Conservation (phyloP, 2,329 filamentous ascomycete genomes). For the Alternaria burnsii region DNA sequence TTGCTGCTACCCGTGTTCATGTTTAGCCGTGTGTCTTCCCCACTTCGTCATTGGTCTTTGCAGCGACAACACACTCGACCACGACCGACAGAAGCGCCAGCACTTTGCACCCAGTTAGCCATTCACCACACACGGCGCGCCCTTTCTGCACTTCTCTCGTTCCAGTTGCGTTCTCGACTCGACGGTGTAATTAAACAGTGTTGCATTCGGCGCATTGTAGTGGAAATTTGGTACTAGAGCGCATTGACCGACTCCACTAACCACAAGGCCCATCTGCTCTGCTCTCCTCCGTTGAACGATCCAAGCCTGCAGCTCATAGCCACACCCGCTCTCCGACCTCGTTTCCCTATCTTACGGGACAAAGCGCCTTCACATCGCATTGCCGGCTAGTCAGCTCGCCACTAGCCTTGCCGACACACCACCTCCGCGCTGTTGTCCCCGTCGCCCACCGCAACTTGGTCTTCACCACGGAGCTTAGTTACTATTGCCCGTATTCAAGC, state of each 20-base stretch:
- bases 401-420: conserved; percentile 28
- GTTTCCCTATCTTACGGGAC: conserved; percentile 1
- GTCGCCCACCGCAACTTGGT: conserved; percentile 11
- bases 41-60: conserved; percentile 42
- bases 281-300: conserved; percentile 9
- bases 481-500: conserved; percentile 20
- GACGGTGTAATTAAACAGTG: conserved; percentile 28
- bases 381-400: conserved; percentile 10
- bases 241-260: conserved; percentile 44
- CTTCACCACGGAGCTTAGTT: conserved; percentile 10
- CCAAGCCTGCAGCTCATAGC: conserved; percentile 4
- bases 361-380: conserved; percentile 5
- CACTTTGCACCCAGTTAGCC: conserved; percentile 29
- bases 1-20: conserved; percentile 25
- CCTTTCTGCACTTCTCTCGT: conserved; percentile 14
- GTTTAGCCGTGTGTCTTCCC: conserved; percentile 31
- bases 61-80: conserved; percentile 35
- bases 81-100: conserved; percentile 36
- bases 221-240: conserved; percentile 29
- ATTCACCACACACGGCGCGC: conserved; percentile 34
- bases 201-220: conserved; percentile 32
- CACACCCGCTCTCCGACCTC: conserved; percentile 2
- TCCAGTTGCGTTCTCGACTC: conserved; percentile 30
- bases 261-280: conserved; percentile 14
- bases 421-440: conserved; percentile 20